Conservation (phyloP, 2,329 filamentous ascomycete genomes). For the Lasiodiplodia sp. region DNA sequence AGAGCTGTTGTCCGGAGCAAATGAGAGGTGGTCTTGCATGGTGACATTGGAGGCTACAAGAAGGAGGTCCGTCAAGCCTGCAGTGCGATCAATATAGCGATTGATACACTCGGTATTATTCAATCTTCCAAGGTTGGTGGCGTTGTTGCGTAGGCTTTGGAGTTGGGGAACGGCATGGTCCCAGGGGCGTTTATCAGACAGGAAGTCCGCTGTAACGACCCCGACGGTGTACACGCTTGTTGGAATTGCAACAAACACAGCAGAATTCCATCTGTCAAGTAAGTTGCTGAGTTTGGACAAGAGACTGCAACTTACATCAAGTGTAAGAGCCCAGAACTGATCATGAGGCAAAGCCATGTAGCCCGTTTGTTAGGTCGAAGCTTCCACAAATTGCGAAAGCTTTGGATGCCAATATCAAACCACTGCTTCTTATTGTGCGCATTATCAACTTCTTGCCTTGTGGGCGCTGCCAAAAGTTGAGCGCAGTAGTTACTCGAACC, state of each 20-base stretch:
- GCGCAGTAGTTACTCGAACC: slow-evolving; percentile 5
- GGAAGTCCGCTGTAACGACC: neutral
- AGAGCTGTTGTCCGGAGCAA: neutral
- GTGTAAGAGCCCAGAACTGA: slow-evolving; percentile 10
- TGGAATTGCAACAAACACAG: neutral
- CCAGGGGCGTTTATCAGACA: neutral
- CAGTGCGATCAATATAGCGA: neutral
- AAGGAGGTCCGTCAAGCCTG: neutral
- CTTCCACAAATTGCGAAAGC: slow-evolving; percentile 46
- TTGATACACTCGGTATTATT: neutral
- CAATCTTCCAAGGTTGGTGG: neutral
- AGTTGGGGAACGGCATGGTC: neutral
- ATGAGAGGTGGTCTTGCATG: neutral
- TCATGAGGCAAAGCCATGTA: neutral
- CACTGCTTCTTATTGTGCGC: slow-evolving; percentile 36
- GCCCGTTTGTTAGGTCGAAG: neutral
- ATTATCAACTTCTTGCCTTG: slow-evolving; percentile 8
- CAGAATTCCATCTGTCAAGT: slow-evolving; percentile 10
- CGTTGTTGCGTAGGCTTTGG: neutral
- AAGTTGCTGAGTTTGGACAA: no score
- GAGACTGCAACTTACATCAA: neutral
- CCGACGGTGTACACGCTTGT: neutral
- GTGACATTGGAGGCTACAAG: neutral
- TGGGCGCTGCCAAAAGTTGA: neutral
- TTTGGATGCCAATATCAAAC: slow-evolving; percentile 56